A percentile compares a stretch with the other conserved stretches of the same genome.
phyloP scores from a whole-genome alignment of 73 alveolate genomes.

The Uronychia setigera region DNA sequence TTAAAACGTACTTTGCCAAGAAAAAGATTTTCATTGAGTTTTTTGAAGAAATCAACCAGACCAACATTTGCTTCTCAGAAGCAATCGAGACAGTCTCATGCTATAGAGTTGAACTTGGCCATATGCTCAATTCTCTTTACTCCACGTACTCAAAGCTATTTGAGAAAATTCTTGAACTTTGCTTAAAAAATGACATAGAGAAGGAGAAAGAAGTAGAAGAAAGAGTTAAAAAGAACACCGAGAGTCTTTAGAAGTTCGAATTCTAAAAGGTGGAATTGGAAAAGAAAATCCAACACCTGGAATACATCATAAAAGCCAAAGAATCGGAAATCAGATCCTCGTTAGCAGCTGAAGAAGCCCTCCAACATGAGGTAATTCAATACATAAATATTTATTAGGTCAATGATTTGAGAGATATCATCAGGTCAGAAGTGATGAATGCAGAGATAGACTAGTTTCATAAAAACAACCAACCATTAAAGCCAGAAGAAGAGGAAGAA shows the following conservation, averaged over 20 bases:
- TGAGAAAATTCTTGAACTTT: conserved; percentile 46
- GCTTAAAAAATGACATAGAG: conserved; percentile 34
- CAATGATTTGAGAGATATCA: conserved; percentile 39
- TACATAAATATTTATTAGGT: no score
- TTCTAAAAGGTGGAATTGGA: conserved; percentile 44
- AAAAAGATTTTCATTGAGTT: conserved; percentile 42
- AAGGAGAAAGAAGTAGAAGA: conserved; percentile 50
- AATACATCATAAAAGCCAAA: conserved; percentile 19
- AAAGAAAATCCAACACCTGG: conserved; percentile 18
- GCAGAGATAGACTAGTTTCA: conserved; percentile 47
- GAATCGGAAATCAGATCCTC: conserved; percentile 35
- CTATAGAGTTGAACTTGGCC: conserved; percentile 60
- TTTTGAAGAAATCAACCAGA: conserved; percentile 43
- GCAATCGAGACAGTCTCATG: conserved; percentile 59
- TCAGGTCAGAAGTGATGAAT: conserved; percentile 54
- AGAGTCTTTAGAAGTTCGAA: conserved; percentile 35
- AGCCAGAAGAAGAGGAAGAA: conserved; percentile 45
- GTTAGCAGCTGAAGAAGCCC: conserved; percentile 38
- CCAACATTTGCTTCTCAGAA: conserved; percentile 44
- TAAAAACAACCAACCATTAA: conserved; percentile 2
- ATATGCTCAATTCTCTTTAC: conserved; percentile 26
- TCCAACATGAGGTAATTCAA: conserved; percentile 46
- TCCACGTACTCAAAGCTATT: conserved; percentile 45
- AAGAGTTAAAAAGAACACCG: conserved; percentile 21
- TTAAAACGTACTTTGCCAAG: conserved; percentile 30